Base-by-base conservation (phyloP, 2,329 filamentous ascomycete species). In the Pseudogymnoascus sp. region DNA sequence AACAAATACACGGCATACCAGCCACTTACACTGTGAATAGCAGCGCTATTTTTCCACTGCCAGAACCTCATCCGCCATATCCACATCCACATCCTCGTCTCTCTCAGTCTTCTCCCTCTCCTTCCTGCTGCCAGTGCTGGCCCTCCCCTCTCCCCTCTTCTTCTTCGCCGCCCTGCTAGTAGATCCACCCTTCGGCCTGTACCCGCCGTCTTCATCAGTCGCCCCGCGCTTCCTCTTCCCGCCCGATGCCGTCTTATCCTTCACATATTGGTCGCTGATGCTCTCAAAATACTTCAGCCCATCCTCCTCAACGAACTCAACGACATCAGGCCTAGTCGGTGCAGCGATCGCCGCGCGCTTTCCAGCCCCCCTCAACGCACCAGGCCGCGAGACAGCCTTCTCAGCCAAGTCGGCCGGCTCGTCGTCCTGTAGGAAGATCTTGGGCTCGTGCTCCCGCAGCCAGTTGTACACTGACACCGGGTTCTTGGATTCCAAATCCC, bases 381-480 rank as follows among this genome's bases (percentile, higher is more conserved):
- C 71, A 7, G 71, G 70, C 41, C 71, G 72, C 30, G 74, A 72
- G 65, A 71, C 72, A 25, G 75, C 75, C 67, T 79, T 79, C 62
- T 77, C 71, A 50, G 70, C 68, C 30, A 58, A 58, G n/a, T 28
- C 36, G 66, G 73, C 72, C 22, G 69, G 68, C 66, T 71, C 70
- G 20, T 72, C 73, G 57, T 75, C 75, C 72, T 96, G 88, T 18
- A 95, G 76, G 76, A 96, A 92, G 57, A 91, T 86, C 72, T 93
- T 87, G 2, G 91, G 89, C 62, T 90, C 87, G 73, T 96, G 82
- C 71, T 90, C 86, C 64, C 90, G 84, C 11, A 99, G 82, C 94
- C 94, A 99, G 73, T 95, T 97, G 76, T 96, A 95, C 2, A 96
- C 92, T 62, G 90, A 95, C 41, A 91, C 89, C 0, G 92, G 91